A percentile compares a stretch with the other conserved stretches of the same genome.
Evolutionary conservation across 805 yeast genomes (phyloP).

Genomic region (Candida takata): DNA sequence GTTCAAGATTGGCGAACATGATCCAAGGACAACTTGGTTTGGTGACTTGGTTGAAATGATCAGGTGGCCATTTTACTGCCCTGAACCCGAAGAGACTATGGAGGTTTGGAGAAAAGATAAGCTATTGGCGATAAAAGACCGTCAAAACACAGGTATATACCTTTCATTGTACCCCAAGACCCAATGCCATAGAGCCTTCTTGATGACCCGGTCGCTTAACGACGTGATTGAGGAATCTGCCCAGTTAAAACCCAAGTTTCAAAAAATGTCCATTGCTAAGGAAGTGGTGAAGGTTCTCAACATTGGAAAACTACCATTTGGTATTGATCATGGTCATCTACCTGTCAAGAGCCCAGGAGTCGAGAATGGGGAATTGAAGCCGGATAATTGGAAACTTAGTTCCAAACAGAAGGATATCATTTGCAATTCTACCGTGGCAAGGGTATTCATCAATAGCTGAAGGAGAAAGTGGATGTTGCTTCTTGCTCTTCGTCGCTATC

Average conservation of each 20-base stretch:
- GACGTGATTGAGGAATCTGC: not conserved
- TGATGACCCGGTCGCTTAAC: not conserved
- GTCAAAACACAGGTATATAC: not conserved
- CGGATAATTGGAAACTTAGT: conserved; percentile 1
- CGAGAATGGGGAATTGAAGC: not conserved
- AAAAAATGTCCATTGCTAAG: not conserved
- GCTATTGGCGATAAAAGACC: not conserved
- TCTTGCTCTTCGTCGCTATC: too few species aligned
- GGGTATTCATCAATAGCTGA: not conserved
- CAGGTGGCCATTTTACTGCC: conserved; percentile 3
- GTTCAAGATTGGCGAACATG: not conserved
- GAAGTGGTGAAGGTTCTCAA: not conserved
- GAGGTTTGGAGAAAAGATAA: conserved; percentile 1
- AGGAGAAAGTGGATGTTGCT: not conserved
- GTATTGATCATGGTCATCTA: not conserved
- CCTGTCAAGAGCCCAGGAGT: conserved; percentile 1
- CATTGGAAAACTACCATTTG: not conserved
- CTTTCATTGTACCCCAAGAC: conserved; percentile 2
- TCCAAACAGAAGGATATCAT: conserved; percentile 1
- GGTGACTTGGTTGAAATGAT: conserved; percentile 1
- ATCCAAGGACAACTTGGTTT: conserved; percentile 2
- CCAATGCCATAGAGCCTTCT: not conserved
- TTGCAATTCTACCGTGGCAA: not conserved
- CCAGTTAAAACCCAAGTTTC: not conserved
- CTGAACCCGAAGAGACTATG: not conserved